Percentiles rank a stretch among this genome's conserved stretches.
Evolutionary conservation across 2,329 filamentous ascomycete species (phyloP).

Genomic region (Arthroderma uncinatum): DNA sequence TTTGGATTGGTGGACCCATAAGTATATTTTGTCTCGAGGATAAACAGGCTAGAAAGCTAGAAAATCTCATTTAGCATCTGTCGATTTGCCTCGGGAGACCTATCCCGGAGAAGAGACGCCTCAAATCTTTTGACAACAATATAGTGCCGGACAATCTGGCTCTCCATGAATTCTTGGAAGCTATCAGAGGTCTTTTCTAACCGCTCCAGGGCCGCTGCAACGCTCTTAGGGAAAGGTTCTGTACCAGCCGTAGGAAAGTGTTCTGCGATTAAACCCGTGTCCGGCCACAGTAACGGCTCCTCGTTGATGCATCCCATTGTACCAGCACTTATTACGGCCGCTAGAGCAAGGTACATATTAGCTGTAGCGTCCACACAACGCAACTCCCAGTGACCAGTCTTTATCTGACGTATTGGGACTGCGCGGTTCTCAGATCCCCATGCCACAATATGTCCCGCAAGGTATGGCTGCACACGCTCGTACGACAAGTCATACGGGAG

Average conservation of each 20-base stretch:
- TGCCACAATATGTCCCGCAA: constrained; percentile 9
- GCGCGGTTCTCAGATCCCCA: constrained; percentile 17
- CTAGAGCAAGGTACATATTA: constrained; percentile 19
- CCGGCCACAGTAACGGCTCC: neutral
- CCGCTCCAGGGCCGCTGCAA: neutral
- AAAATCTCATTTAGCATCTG: neutral
- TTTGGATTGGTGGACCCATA: neutral
- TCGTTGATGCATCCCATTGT: neutral
- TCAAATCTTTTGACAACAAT: neutral
- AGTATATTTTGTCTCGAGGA: neutral
- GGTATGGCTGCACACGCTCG: constrained; percentile 6
- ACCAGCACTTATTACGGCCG: constrained; percentile 8
- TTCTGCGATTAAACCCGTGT: neutral
- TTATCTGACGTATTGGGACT: constrained; percentile 16
- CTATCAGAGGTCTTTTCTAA: neutral
- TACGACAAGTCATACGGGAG: constrained; percentile 15
- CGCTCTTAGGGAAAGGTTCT: neutral
- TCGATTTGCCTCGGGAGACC: neutral
- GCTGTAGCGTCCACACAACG: constrained; percentile 17
- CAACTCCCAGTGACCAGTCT: constrained; percentile 18
- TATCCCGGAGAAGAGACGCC: neutral
- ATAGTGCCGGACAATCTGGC: neutral
- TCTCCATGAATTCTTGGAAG: neutral
- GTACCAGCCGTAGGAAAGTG: neutral
- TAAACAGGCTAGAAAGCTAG: neutral